These are phyloP conservation scores for Alternaria sp. DNA, from an alignment of 2,329 filamentous ascomycete genomes.

Conservation along the genomic window DNA sequence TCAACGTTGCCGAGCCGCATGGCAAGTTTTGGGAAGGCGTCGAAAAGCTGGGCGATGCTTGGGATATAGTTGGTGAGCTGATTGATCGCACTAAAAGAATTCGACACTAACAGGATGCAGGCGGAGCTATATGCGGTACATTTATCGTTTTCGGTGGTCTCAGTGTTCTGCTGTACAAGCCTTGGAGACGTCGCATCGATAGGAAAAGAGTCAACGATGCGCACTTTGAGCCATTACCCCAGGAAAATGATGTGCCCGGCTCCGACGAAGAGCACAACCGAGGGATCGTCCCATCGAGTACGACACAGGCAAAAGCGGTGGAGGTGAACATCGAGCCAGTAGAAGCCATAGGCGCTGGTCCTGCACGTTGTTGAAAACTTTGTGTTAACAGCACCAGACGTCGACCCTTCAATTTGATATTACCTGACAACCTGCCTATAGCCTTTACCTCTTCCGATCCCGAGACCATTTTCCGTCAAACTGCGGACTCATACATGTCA, in stretches of 20 bases:
- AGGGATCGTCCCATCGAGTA: neutral
- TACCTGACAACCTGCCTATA: neutral
- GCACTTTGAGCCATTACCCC: slow-evolving; percentile 37
- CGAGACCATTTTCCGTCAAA: neutral
- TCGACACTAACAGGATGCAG: slow-evolving; percentile 25
- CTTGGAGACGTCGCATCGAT: slow-evolving; percentile 73
- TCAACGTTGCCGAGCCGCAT: slow-evolving; percentile 74
- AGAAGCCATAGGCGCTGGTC: slow-evolving; percentile 21
- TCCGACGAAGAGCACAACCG: slow-evolving; percentile 17
- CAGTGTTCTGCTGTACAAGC: slow-evolving; percentile 76
- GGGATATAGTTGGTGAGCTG: slow-evolving; percentile 45
- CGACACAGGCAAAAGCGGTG: slow-evolving; percentile 11
- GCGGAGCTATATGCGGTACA: slow-evolving; percentile 79
- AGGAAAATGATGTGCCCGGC: slow-evolving; percentile 2
- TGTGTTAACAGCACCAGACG: neutral
- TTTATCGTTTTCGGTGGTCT: slow-evolving; percentile 79
- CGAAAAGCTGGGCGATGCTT: slow-evolving; percentile 53
- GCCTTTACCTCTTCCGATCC: neutral
- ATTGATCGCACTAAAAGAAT: neutral
- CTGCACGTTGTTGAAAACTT: neutral
- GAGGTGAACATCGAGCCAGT: slow-evolving; percentile 23
- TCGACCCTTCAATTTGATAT: neutral
- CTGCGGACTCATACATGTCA: neutral
- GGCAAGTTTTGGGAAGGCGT: slow-evolving; percentile 94
- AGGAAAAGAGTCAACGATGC: slow-evolving; percentile 34